Evolutionary conservation across 164 flowering plant genomes (phyloP).

Genomic region (Umbellularia californica): DNA sequence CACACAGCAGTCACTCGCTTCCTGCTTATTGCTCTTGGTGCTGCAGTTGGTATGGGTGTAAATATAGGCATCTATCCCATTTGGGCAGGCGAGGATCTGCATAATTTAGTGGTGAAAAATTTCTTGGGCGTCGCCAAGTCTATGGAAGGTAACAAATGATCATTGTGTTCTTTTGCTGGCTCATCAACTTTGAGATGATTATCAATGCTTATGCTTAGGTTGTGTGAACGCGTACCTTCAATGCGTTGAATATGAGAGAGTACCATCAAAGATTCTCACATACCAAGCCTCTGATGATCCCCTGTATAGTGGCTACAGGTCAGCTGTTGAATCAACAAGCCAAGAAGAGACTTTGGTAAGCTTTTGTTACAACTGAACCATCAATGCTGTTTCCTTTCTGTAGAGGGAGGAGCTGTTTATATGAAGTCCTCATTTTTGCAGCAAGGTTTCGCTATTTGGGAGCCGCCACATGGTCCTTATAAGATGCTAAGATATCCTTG

Average conservation of each 20-base stretch:
- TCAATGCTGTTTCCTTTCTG: background rate
- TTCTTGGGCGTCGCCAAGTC: slow-evolving; percentile 61
- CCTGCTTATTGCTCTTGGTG: slow-evolving; percentile 71
- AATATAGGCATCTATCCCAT: slow-evolving; percentile 78
- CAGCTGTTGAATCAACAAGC: slow-evolving; percentile 72
- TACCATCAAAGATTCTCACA: slow-evolving; percentile 74
- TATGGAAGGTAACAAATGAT: slow-evolving; percentile 14
- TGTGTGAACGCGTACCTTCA: slow-evolving; percentile 67
- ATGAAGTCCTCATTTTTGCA: slow-evolving; percentile 25
- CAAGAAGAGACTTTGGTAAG: slow-evolving; percentile 68
- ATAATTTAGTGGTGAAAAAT: slow-evolving; percentile 76
- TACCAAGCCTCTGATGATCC: slow-evolving; percentile 83
- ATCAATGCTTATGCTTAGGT: slow-evolving; percentile 36
- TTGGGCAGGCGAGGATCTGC: slow-evolving; percentile 94
- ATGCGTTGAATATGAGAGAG: slow-evolving; percentile 66
- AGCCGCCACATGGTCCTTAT: slow-evolving; percentile 93
- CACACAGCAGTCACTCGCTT: slow-evolving; percentile 61
- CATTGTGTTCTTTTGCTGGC: background rate
- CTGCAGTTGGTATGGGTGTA: slow-evolving; percentile 50
- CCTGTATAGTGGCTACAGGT: slow-evolving; percentile 68
- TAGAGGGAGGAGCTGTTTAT: background rate
- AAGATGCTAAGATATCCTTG: slow-evolving; percentile 68
- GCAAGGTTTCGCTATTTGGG: slow-evolving; percentile 81
- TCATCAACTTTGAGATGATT: slow-evolving; percentile 48
- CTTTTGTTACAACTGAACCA: background rate